Base-by-base conservation (phyloP, 176 grass and related monocot species). In the Carex littledalei region DNA sequence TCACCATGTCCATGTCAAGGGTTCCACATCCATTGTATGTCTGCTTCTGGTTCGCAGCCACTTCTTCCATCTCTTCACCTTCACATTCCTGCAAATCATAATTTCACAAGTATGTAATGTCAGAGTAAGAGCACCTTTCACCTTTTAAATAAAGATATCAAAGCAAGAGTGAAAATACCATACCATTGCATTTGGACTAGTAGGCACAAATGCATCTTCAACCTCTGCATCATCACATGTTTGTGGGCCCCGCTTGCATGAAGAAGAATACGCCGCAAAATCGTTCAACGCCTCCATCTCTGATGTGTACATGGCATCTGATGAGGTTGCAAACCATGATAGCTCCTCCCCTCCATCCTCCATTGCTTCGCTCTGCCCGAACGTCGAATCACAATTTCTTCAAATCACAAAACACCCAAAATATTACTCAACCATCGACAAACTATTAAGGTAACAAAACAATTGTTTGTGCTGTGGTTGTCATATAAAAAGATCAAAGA, bases 361-460 rank as follows among this genome's bases (percentile, higher is more conserved):
- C 81, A 69, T 83, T 67, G 61, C 32, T 83, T 83, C 89, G 52
- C 86, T 73, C 80, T 93, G 89, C 53, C 85, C 92, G 73, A 80
- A 94, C 63, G 89, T 94, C 4, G 88, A 90, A 86, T 98, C 92
- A 90, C 84, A 91, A 14, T 82, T 87, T 86, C 95, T 98, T 88
- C 64, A 63, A 22, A 74, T 80, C 65, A 68, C 12, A 13, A 50
- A 71, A 86, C 0, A 39, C 37, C 37, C 37, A 39, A 39, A 39
- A 39, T 39, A 39, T 39, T 39, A 39, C 37, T 39, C 37, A 39
- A 39, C 37, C 37, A 39, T 39, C 37, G 37, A 39, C 37, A 39
- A 39, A 39, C 5, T 55, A n/a, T 50, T 50, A 22, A 78, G 74
- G 72, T 10, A 77, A 54, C 72, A 55, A 78, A 55, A 47, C 9